Evolutionary conservation across 441 rosid species (phyloP), one percentile per base, ranked within the genome.

Genomic region (Adansonia rubrostipa): DNA sequence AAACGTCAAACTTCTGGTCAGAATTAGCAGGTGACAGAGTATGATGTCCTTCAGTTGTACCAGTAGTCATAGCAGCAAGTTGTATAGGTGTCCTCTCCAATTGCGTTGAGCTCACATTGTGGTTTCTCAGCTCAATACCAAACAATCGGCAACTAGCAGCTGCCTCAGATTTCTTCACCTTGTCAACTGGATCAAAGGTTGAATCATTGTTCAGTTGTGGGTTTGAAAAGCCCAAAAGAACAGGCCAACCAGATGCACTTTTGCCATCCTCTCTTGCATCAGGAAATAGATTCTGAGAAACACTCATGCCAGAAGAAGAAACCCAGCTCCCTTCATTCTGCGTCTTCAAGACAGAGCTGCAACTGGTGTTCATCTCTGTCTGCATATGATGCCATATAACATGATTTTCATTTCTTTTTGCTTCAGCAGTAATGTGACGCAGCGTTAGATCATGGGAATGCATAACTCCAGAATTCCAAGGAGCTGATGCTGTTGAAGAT

Each of bases 71-170:
- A 73, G 71, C 70, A 54, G 78, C 62, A 47, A 80, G 81, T 76
- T 61, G 80, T 17, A 80, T 53, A 36, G 81, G 74, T 72, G 68
- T 56, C 84, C 78, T 85, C 74, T 84, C 89, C 58, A 73, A 70
- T 2, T 51, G 67, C 0, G 76, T 47, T 74, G 83, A 57, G 53
- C 79, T 82, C 13, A 54, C 10, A 63, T 83, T 82, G 69, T 81
- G 84, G 78, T 85, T 87, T 60, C 85, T 86, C 75, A 91, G 83
- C 53, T 91, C 95, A 70, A 91, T 79, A 53, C 95, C 95, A 71
- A 91, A 91, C 80, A 91, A 82, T 75, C 93, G 83, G 75, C 81
- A 91, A 63, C 79, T 80, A 74, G 84, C 2, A 3, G 78, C 77
- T 14, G 68, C 79, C 88, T 88, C 90, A 0, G 74, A 76, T 74